Evolutionary conservation across 176 grass and related monocot species (phyloP).

Genomic region (Eragrostis nindensis): DNA sequence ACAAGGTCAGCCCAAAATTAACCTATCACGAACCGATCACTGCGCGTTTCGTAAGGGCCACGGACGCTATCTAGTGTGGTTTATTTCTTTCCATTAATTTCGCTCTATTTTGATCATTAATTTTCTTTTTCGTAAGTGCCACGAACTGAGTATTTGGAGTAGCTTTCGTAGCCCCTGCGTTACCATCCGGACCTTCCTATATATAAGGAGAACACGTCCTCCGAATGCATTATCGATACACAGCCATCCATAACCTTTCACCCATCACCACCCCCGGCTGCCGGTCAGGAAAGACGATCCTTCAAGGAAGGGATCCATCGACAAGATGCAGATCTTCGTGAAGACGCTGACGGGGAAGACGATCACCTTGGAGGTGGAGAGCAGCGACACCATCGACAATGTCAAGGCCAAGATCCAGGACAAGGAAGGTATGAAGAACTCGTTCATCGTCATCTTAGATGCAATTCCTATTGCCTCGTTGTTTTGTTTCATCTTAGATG

Average conservation of each 20-base stretch:
- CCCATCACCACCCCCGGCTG: conserved; percentile 72
- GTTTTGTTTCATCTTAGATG: not conserved
- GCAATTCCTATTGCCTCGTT: not conserved
- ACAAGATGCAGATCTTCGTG: conserved; percentile 63
- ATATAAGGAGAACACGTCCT: not conserved
- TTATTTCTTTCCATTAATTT: not conserved
- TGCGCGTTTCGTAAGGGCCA: not conserved
- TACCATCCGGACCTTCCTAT: not conserved
- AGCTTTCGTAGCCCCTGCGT: not conserved
- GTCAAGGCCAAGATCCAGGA: conserved; percentile 89
- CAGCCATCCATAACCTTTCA: conserved; percentile 76
- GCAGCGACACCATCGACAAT: conserved; percentile 69
- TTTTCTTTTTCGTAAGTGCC: not conserved
- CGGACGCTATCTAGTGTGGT: not conserved
- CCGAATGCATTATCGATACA: conserved; percentile 47
- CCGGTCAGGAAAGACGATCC: no score
- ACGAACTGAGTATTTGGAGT: not conserved
- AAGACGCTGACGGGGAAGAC: conserved; percentile 81
- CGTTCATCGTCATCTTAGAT: not conserved
- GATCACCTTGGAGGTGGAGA: conserved; percentile 83
- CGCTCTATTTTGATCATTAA: not conserved
- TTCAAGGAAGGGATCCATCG: no score
- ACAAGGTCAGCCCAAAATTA: no score
- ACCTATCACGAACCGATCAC: no score
- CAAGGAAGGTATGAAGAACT: no score